These are phyloP conservation scores for Sphagnum magellanicum DNA, from an alignment of 228 moss, liverwort and hornwort genomes.

Conservation along the genomic window DNA sequence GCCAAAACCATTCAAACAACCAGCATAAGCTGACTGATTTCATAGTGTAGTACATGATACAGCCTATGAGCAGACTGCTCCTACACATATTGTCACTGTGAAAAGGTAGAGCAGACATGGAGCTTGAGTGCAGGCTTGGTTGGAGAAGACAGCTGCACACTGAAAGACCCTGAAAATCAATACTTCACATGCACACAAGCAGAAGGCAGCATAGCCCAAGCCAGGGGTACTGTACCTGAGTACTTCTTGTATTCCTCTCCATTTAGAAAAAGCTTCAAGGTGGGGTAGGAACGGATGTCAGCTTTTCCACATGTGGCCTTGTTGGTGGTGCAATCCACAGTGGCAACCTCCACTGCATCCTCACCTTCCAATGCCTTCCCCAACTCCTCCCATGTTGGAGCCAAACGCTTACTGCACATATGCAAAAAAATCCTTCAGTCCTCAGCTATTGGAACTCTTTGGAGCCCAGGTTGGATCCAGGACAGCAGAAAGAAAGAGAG, in stretches of 20 bases:
- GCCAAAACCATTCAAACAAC: no score
- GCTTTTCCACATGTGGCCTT: slow-evolving; percentile 64
- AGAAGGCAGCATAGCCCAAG: no score
- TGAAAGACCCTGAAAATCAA: no score
- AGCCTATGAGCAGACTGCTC: no score
- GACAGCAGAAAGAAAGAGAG: not conserved
- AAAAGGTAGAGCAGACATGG: no score
- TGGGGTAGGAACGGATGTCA: slow-evolving; percentile 67
- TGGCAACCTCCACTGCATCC: slow-evolving; percentile 68
- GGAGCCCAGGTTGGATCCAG: not conserved
- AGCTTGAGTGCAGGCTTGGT: no score
- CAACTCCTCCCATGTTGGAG: slow-evolving; percentile 70
- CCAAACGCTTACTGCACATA: slow-evolving; percentile 53
- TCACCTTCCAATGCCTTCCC: slow-evolving; percentile 71
- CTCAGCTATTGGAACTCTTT: not conserved
- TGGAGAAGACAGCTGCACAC: no score
- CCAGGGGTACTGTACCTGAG: slow-evolving; percentile 14
- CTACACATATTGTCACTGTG: no score
- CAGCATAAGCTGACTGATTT: no score
- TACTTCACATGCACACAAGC: no score
- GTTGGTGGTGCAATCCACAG: slow-evolving; percentile 68
- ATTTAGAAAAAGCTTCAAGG: slow-evolving; percentile 64
- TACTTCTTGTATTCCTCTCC: slow-evolving; percentile 78
- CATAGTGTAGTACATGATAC: no score
- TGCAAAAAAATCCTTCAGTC: not conserved